Percentiles rank a stretch among this genome's conserved stretches.
Conservation (phyloP, 805 yeast species). For the Yamadazyma laniorum region DNA sequence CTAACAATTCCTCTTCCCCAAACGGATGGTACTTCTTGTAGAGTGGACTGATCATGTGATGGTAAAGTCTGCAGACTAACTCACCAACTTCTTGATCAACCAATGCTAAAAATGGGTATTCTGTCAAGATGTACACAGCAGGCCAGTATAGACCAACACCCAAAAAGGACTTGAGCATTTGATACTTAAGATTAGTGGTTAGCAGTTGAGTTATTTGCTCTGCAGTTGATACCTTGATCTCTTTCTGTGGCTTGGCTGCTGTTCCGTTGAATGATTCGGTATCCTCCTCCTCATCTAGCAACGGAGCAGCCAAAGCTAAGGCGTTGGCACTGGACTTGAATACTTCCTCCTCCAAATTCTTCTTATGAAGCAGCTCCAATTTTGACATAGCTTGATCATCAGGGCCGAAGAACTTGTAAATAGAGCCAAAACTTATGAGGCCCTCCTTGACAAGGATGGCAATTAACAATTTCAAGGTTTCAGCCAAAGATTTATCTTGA, state of each 20-base stretch:
- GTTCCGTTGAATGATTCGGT: not conserved
- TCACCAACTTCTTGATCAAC: conserved; percentile 49
- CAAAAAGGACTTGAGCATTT: conserved; percentile 52
- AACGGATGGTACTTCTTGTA: conserved; percentile 25
- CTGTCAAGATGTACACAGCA: conserved; percentile 53
- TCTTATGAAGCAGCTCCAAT: conserved; percentile 45
- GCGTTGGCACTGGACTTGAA: conserved; percentile 70
- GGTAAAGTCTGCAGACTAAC: conserved; percentile 50
- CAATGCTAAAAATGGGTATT: conserved; percentile 59
- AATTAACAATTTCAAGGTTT: conserved; percentile 44
- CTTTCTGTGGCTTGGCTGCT: not conserved
- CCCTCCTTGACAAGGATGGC: conserved; percentile 64
- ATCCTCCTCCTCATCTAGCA: conserved; percentile 65
- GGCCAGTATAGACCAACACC: conserved; percentile 63
- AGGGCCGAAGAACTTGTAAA: conserved; percentile 60
- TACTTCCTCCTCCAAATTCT: conserved; percentile 52
- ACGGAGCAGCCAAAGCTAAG: conserved; percentile 83
- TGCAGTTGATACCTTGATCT: not conserved
- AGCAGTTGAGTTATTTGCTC: conserved; percentile 1
- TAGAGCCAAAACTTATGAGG: conserved; percentile 58
- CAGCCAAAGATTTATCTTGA: conserved; percentile 33
- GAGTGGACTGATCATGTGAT: conserved; percentile 50
- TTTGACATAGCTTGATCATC: conserved; percentile 43
- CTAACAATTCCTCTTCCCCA: conserved; percentile 15
- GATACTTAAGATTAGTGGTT: conserved; percentile 19